These are phyloP conservation scores for Chaetomiaceae sp. DNA, from an alignment of 2,329 filamentous ascomycete genomes.

Conservation along the genomic window DNA sequence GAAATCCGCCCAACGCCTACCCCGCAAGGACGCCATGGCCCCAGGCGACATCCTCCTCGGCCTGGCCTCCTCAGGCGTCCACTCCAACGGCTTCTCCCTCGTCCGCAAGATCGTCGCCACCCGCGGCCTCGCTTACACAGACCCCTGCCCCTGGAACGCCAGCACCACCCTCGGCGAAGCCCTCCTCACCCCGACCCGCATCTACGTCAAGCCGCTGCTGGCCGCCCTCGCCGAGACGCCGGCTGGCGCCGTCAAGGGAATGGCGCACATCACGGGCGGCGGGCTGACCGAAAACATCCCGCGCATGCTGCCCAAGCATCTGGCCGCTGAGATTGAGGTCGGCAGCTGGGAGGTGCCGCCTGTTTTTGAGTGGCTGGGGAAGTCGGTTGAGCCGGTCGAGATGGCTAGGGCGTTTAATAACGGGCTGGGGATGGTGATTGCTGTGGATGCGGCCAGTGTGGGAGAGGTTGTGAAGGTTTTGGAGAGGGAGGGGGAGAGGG, in stretches of 20 bases:
- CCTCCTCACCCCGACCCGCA: slow-evolving; percentile 83
- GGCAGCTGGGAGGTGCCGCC: slow-evolving; percentile 67
- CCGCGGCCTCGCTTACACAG: slow-evolving; percentile 65
- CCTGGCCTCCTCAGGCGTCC: slow-evolving; percentile 77
- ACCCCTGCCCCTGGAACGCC: slow-evolving; percentile 70
- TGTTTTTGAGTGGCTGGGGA: slow-evolving; percentile 85
- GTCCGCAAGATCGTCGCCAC: slow-evolving; percentile 81
- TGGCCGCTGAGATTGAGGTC: slow-evolving; percentile 78
- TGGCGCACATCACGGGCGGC: slow-evolving; percentile 95
- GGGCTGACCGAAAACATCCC: slow-evolving; percentile 92
- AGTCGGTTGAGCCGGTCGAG: slow-evolving; percentile 63
- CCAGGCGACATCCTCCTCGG: slow-evolving; percentile 82
- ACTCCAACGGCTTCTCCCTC: slow-evolving; percentile 98
- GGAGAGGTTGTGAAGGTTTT: slow-evolving; percentile 57
- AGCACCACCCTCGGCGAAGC: slow-evolving; percentile 58
- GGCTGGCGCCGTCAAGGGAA: slow-evolving; percentile 71
- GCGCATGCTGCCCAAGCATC: slow-evolving; percentile 75
- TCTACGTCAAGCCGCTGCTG: slow-evolving; percentile 84
- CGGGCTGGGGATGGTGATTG: slow-evolving; percentile 89
- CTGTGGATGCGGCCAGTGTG: slow-evolving; percentile 63
- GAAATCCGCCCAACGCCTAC: slow-evolving; percentile 63
- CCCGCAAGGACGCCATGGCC: slow-evolving; percentile 69
- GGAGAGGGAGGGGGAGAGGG: slow-evolving; percentile 65
- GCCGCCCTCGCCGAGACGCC: slow-evolving; percentile 51
- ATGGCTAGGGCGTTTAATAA: slow-evolving; percentile 95